These are phyloP conservation scores for Candida peoriensis DNA, from an alignment of 805 yeast species.

Conservation along the genomic window DNA sequence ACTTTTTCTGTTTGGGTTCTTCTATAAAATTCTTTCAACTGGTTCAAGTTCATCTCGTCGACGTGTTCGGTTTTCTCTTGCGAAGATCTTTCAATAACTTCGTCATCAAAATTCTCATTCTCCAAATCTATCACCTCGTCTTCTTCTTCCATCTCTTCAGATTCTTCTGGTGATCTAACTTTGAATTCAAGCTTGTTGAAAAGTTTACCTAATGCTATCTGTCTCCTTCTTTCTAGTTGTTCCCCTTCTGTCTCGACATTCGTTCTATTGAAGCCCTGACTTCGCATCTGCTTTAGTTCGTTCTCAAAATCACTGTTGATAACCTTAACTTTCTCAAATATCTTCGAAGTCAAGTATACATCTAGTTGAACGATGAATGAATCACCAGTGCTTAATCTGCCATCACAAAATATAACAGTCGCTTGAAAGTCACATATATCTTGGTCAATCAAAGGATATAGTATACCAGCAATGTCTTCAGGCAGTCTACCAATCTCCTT, in stretches of 20 bases:
- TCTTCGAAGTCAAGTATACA: constrained; percentile 45
- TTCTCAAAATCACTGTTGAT: constrained; percentile 15
- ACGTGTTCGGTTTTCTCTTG: constrained; percentile 6
- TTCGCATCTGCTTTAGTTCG: constrained; percentile 16
- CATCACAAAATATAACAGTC: constrained; percentile 53
- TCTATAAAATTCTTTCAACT: constrained; percentile 67
- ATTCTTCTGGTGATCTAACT: constrained; percentile 14
- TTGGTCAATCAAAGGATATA: constrained; percentile 60
- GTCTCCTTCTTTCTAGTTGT: constrained; percentile 44
- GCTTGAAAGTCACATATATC: constrained; percentile 51
- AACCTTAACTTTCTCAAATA: constrained; percentile 19
- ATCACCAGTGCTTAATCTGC: constrained; percentile 67
- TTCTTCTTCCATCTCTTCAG: constrained; percentile 11
- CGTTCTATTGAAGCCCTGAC: constrained; percentile 10
- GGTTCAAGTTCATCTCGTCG: constrained; percentile 58
- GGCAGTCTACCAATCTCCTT: constrained; percentile 76
- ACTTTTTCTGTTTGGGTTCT: constrained; percentile 63
- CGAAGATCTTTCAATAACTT: constrained; percentile 15
- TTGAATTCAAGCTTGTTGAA: constrained; percentile 45
- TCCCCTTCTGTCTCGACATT: constrained; percentile 50
- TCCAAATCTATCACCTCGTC: constrained; percentile 30
- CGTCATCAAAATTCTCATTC: constrained; percentile 36
- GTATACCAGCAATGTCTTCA: constrained; percentile 58
- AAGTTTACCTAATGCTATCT: constrained; percentile 47
- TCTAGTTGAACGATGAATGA: constrained; percentile 66